These are phyloP conservation scores for Speleostelium caveatum DNA, from an alignment of 78 protist genomes.

Conservation along the genomic window DNA sequence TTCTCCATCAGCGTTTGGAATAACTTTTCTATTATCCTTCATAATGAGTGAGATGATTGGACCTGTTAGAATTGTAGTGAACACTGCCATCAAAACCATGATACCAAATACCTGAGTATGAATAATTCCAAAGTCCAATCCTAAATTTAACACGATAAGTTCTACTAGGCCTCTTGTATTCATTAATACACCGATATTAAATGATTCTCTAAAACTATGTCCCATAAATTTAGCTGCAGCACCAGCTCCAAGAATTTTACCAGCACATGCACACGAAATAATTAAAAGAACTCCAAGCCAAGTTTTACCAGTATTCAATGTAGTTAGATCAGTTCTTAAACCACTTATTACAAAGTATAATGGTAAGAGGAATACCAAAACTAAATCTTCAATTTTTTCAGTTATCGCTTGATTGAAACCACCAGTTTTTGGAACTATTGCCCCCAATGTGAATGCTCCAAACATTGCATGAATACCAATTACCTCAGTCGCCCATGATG, in stretches of 20 bases:
- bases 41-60: conserved; percentile 45
- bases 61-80: conserved; percentile 60
- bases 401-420: conserved; percentile 73
- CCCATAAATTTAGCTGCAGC: conserved; percentile 12
- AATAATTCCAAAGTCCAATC: conserved; percentile 68
- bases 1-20: not conserved
- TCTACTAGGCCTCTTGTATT: conserved; percentile 85
- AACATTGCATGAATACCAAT: conserved; percentile 87
- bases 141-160: conserved; percentile 82
- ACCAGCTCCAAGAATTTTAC: conserved; percentile 61
- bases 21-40: conserved; percentile 2
- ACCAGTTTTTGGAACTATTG: conserved; percentile 58
- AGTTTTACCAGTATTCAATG: conserved; percentile 37
- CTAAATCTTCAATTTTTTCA: conserved; percentile 73
- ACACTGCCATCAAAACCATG: conserved; percentile 79
- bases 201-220: conserved; percentile 43
- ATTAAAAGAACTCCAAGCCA: conserved; percentile 71
- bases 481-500: conserved; percentile 64
- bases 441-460: conserved; percentile 82
- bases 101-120: conserved; percentile 49
- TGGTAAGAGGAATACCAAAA: conserved; percentile 81
- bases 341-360: conserved; percentile 81
- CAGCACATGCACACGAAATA: conserved; percentile 61
- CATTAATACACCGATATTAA: conserved; percentile 79
- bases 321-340: conserved; percentile 63